Evolutionary conservation across 2,329 filamentous ascomycete genomes (phyloP), one percentile per base, ranked within the genome.

Genomic region (Elsinoe ampelina): DNA sequence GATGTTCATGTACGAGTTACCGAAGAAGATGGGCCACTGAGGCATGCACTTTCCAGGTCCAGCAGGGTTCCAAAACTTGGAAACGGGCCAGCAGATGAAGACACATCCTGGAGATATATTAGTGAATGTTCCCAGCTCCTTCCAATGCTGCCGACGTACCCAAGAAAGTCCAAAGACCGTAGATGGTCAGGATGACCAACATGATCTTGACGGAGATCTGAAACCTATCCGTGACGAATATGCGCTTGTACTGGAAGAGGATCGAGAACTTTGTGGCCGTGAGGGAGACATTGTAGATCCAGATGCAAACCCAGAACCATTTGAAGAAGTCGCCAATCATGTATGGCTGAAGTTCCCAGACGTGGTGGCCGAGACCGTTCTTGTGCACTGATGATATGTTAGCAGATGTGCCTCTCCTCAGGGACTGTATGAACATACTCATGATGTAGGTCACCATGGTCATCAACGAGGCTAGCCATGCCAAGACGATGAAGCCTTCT

Each of bases 201-300:
- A 68, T 30, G 5, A 59, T 60, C 30, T 63, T 67, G 50, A 65
- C 60, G 12, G 58, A 58, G 20, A 69, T 60, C 5, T 70, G 68
- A 64, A 72, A 72, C 17, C 61, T 61, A 11, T 62, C 65, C 6
- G 70, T 71, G 12, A 68, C 70, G 57, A 77, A 77, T 26, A 77
- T 70, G n/a, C 72, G 71, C 13, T 73, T 69, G 59, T 77, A 77
- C 60, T 76, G 75, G 57, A 77, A 65, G 3, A 77, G 62, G 41
- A 77, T 75, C 0, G 73, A 74, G 10, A 71, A 65, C 63, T 76
- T 76, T 15, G 71, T 71, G 57, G 66, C 69, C 15, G 64, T 65
- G 35, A 72, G 61, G 11, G 67, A 68, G n/a, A 70, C 58, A 54
- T 71, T 70, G 63, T 72, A 72, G 22, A 70, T 69, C 70, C 42